Evolutionary conservation across 805 yeast species (phyloP), one percentile per base, ranked within the genome.

Genomic region (Ogataea neopini): DNA sequence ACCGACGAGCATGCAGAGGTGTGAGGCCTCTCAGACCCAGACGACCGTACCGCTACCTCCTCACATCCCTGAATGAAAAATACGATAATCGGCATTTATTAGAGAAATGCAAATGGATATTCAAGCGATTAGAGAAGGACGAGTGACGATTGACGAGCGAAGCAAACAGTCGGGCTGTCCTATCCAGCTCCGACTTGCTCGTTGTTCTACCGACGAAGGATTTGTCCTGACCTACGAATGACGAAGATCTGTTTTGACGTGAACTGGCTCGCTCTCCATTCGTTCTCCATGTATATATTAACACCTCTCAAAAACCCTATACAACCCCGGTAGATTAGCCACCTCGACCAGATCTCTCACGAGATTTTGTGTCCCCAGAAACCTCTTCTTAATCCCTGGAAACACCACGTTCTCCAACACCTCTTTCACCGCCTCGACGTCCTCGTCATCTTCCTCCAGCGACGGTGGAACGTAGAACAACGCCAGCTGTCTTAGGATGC

Each of bases 241-340:
- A n/a, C n/a, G n/a, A n/a, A n/a, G n/a, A n/a, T n/a, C n/a, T n/a
- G n/a, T n/a, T n/a, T n/a, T n/a, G n/a, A n/a, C n/a, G n/a, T n/a
- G n/a, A n/a, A n/a, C 14, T 9, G 34, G 5, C 17, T 18, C 29
- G 30, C 15, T 18, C 13, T 6, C 20, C 36, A 17, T 19, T 32
- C 36, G 36, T n/a, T n/a, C 18, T 11, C 6, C 20, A 14, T 32
- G 36, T 32, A 14, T 5, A 14, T 18, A 17, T 64, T 58, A 87
- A 59, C 99, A 94, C 62, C 99, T 75, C 69, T 94, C 99, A 71
- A 94, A 94, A 4, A 95, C 96, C 58, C 76, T 80, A 66, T 94
- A 94, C 47, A 94, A 70, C 0, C 96, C 96, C 1, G 98, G 98
- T 25, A 94, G 66, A 61, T 84, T 90, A 0, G 99, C 97, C 32